phyloP scores from a whole-genome alignment of 2,329 filamentous ascomycete species.

The Cordyceps javanica region DNA sequence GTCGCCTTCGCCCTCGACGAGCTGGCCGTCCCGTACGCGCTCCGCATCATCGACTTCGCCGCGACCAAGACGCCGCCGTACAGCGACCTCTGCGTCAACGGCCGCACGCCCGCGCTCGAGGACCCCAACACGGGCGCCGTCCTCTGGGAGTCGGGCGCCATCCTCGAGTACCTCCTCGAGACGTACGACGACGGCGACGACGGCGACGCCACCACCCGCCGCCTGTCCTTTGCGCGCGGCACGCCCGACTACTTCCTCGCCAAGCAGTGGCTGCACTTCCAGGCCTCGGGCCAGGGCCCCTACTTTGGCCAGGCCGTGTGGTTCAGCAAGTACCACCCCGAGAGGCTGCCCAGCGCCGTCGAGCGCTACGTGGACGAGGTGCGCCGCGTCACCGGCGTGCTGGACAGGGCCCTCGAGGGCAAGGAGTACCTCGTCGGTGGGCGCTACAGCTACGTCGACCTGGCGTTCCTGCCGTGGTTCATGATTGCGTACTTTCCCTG shows the following conservation, averaged over 20 bases:
- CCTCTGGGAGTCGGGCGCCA: constrained; percentile 16
- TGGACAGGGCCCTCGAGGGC: neutral
- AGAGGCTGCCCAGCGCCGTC: constrained; percentile 24
- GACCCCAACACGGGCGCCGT: constrained; percentile 14
- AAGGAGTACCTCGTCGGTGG: neutral
- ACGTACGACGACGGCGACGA: constrained; percentile 15
- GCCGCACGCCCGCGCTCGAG: constrained; percentile 11
- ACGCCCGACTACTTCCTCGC: constrained; percentile 24
- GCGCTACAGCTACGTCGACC: constrained; percentile 1
- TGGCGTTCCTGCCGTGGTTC: constrained; percentile 7
- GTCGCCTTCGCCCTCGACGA: constrained; percentile 20
- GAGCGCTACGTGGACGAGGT: constrained; percentile 26
- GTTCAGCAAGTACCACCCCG: constrained; percentile 25
- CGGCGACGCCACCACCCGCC: no score
- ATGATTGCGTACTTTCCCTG: neutral
- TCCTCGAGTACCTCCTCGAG: constrained; percentile 14
- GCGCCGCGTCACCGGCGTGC: constrained; percentile 16
- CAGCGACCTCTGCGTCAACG: constrained; percentile 15
- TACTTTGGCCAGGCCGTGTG: constrained; percentile 30
- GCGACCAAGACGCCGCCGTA: neutral
- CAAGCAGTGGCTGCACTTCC: constrained; percentile 32
- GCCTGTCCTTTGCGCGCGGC: constrained; percentile 18
- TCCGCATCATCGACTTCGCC: constrained; percentile 8
- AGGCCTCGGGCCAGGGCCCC: constrained; percentile 34
- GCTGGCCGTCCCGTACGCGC: constrained; percentile 17